Conservation (phyloP, 257 asterid species). For the Cinchona pubescens region DNA sequence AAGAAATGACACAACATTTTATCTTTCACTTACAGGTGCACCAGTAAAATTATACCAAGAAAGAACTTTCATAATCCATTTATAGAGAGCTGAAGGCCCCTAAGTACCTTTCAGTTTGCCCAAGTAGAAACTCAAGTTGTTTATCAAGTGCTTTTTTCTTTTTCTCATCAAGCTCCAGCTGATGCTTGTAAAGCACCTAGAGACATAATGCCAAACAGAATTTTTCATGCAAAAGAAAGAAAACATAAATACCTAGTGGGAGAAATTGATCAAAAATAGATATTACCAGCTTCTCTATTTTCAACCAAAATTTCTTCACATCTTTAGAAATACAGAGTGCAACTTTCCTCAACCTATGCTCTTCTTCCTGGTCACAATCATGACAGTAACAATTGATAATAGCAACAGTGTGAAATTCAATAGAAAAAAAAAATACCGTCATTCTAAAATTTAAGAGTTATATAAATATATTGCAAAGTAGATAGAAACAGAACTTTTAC, state of each 20-base stretch:
- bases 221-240: slow-evolving; percentile 21
- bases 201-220: slow-evolving; percentile 20
- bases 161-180: slow-evolving; percentile 82
- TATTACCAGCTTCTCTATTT: slow-evolving; percentile 93
- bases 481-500: slow-evolving; percentile 52
- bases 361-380: slow-evolving; percentile 68
- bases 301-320: slow-evolving; percentile 93
- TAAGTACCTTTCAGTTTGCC: slow-evolving; percentile 97
- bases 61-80: neutral
- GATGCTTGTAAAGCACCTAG: slow-evolving; percentile 93
- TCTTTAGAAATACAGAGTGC: slow-evolving; percentile 90
- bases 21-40: neutral
- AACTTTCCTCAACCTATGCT: slow-evolving; percentile 76
- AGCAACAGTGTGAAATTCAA: neutral
- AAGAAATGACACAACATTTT: slow-evolving; percentile 11
- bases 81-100: neutral
- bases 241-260: slow-evolving; percentile 4
- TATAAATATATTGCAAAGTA: slow-evolving; percentile 11
- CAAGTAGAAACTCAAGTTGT: slow-evolving; percentile 95
- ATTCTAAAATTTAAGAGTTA: neutral
- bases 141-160: slow-evolving; percentile 93
- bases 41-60: neutral
- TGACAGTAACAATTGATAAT: neutral
- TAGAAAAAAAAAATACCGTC: neutral
- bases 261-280: slow-evolving; percentile 24